Percentiles rank a stretch among this genome's conserved stretches.
Conservation (phyloP, 805 yeast species). For the Ogataea trehaloabstinens region DNA sequence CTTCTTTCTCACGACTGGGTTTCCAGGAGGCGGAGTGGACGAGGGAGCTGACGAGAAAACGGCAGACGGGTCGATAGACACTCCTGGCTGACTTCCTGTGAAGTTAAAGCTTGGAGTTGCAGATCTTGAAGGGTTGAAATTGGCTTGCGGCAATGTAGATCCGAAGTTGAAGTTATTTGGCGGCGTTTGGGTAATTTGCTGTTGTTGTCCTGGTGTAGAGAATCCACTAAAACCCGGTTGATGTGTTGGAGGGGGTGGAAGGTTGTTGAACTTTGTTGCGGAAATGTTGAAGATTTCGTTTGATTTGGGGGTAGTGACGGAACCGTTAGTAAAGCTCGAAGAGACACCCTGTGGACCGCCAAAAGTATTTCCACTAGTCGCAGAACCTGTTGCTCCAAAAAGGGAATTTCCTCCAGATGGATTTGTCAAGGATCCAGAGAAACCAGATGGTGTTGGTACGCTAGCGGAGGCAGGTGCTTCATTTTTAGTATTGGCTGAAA, state of each 20-base stretch:
- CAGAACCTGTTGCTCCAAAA: constrained; percentile 1
- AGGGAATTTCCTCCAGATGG: constrained; percentile 15
- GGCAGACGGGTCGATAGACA: constrained; percentile 27
- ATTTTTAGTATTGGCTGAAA: constrained; percentile 3
- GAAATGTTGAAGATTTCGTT: constrained; percentile 18
- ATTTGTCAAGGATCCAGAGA: constrained; percentile 15
- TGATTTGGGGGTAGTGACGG: constrained; percentile 5
- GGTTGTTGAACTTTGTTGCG: constrained; percentile 9
- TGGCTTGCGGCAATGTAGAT: constrained; percentile 3
- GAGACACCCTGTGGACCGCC: neutral
- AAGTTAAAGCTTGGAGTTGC: constrained; percentile 34
- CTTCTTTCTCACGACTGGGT: constrained; percentile 16
- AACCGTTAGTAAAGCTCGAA: constrained; percentile 1
- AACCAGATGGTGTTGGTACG: constrained; percentile 4
- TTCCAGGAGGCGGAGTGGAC: constrained; percentile 19
- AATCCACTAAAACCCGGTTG: constrained; percentile 10
- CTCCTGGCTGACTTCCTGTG: constrained; percentile 24
- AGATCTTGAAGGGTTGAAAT: constrained; percentile 25
- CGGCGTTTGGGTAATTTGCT: constrained; percentile 1
- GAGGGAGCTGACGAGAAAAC: constrained; percentile 25
- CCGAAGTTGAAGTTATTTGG: constrained; percentile 7
- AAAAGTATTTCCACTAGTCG: neutral
- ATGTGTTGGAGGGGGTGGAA: constrained; percentile 7
- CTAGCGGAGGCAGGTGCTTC: constrained; percentile 6
- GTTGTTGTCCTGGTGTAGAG: neutral